phyloP scores from a whole-genome alignment of 179 eudicot genomes.

The Sideroxylon spinosum region DNA sequence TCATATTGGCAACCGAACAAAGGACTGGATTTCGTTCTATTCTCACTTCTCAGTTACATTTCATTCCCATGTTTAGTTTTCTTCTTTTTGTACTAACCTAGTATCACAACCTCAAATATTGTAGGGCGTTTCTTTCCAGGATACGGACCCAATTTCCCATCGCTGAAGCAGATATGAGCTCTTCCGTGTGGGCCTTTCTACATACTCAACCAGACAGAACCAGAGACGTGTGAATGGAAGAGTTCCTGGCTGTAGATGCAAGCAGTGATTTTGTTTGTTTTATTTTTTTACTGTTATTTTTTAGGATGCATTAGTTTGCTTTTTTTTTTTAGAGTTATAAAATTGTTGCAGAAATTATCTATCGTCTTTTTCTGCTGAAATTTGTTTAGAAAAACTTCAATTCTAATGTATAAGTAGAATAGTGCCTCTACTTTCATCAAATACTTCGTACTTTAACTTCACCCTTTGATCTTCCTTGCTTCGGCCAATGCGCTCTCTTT shows the following conservation, averaged over 20 bases:
- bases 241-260: neutral
- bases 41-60: neutral
- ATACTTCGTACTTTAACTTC: neutral
- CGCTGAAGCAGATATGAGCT: conserved; percentile 2
- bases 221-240: neutral
- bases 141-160: neutral
- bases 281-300: no score
- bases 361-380: neutral
- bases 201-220: neutral
- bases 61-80: neutral
- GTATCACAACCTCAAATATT: neutral
- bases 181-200: neutral
- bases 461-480: no score
- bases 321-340: neutral
- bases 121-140: neutral
- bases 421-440: neutral
- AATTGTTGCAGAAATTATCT: neutral
- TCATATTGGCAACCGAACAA: neutral
- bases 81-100: no score
- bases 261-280: neutral
- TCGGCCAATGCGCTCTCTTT: no score
- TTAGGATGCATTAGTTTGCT: neutral
- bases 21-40: neutral
- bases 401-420: neutral
- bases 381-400: conserved; percentile 4